Conservation (phyloP, 768 basidiomycete genomes). For the Boletellus ananas region DNA sequence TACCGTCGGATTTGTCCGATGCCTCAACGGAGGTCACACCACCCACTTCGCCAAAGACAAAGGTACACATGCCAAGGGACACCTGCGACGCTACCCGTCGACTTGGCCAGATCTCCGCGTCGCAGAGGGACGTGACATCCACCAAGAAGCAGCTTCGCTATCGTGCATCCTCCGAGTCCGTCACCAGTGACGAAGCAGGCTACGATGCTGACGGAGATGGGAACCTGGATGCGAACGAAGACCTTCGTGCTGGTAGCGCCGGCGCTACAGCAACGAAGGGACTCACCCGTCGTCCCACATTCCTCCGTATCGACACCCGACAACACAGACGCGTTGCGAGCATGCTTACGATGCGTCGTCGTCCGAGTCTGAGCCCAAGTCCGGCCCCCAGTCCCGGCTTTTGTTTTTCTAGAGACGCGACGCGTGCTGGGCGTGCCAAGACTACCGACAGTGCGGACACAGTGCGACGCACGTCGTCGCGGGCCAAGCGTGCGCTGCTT, state of each 20-base stretch:
- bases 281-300: constrained; percentile 8
- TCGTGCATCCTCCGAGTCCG: not conserved
- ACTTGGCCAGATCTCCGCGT: constrained; percentile 3
- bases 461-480: not conserved
- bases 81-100: constrained; percentile 12
- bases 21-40: constrained; percentile 20
- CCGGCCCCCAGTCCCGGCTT: too few relatives aligned
- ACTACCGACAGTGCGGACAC: not conserved
- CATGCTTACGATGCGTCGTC: constrained; percentile 16
- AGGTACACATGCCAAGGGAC: constrained; percentile 4
- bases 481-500: not conserved
- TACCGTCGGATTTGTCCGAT: constrained; percentile 14
- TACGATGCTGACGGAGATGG: constrained; percentile 25
- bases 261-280: not conserved
- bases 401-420: too few relatives aligned
- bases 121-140: not conserved
- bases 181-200: constrained; percentile 18
- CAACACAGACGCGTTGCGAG: constrained; percentile 25
- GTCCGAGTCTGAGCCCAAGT: too few relatives aligned
- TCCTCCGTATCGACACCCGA: constrained; percentile 24
- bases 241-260: not conserved
- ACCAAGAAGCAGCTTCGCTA: constrained; percentile 1
- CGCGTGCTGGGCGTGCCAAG: too few relatives aligned
- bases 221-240: not conserved
- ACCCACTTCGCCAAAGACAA: constrained; percentile 14